Evolutionary conservation across 2,329 filamentous ascomycete species (phyloP).

Genomic region (Beauveria varroae): DNA sequence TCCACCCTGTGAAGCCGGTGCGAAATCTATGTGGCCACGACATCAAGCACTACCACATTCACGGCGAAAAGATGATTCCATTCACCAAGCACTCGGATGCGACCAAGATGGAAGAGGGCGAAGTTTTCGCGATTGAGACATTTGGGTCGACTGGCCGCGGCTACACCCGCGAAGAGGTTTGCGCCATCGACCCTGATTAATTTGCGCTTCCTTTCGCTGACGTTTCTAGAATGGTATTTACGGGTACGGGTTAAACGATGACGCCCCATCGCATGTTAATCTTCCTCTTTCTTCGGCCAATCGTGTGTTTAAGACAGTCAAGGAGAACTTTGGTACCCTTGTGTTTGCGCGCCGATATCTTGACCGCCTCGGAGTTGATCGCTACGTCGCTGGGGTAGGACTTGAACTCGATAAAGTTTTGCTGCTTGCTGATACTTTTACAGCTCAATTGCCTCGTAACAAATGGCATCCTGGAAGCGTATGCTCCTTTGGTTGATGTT

Average conservation of each 20-base stretch:
- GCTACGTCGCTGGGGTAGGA: slow-evolving; percentile 50
- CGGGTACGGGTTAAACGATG: slow-evolving; percentile 38
- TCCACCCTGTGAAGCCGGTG: slow-evolving; percentile 72
- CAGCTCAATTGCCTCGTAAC: slow-evolving; percentile 51
- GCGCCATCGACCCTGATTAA: slow-evolving; percentile 18
- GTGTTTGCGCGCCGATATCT: slow-evolving; percentile 56
- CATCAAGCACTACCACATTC: slow-evolving; percentile 78
- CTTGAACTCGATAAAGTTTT: rapidly evolving
- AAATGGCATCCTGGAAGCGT: slow-evolving; percentile 49
- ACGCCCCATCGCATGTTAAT: slow-evolving; percentile 26
- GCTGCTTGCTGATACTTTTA: neutral
- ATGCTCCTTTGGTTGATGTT: slow-evolving; percentile 49
- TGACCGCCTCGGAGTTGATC: slow-evolving; percentile 52
- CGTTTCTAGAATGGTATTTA: slow-evolving; percentile 34
- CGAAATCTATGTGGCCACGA: slow-evolving; percentile 79
- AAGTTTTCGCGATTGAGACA: slow-evolving; percentile 87
- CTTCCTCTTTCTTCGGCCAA: slow-evolving; percentile 46
- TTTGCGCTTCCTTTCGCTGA: neutral
- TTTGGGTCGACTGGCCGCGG: slow-evolving; percentile 87
- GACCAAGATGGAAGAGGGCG: slow-evolving; percentile 93
- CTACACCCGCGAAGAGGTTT: slow-evolving; percentile 57
- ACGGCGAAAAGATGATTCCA: slow-evolving; percentile 81
- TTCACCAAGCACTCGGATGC: slow-evolving; percentile 77
- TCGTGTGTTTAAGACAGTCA: slow-evolving; percentile 48
- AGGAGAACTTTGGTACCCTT: slow-evolving; percentile 54